Evolutionary conservation across 2,329 filamentous ascomycete genomes (phyloP), one percentile per base, ranked within the genome.

Genomic region (Cytospora paraplurivora): DNA sequence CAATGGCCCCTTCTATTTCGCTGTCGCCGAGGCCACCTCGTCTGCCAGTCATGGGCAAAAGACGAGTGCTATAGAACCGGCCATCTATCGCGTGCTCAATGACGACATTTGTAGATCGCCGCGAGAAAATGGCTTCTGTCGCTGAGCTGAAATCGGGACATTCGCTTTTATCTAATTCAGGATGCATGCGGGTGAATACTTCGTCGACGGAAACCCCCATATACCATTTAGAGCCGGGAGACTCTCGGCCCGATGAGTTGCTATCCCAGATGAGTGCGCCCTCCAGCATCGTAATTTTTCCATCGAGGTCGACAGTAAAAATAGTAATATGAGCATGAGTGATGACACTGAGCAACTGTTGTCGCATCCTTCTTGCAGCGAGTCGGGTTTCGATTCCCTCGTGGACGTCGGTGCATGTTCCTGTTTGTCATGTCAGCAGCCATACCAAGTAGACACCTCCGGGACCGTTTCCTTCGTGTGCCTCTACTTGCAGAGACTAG

Each of bases 341-440:
- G 62, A 93, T 87, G 33, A 93, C 90, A 65, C 86, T 88, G 10
- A 88, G 79, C 0, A 94, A 79, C 71, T 92, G 89, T 69, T 89
- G 85, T n/a, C 87, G 82, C 19, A 84, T 89, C 63, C 86, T 82
- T 66, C 85, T 86, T 17, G 88, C 88, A 56, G 82, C 82, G 66
- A 89, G 80, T 64, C 89, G 87, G 15, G 88, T 84, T 70, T 90
- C 82, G 3, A 93, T 88, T 51, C 87, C 81, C 66, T 93, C 89
- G 70, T 93, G 88, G 19, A 93, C 89, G 67, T 94, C 90, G 13
- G 90, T 93, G 70, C 88, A 92, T 1, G 89, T 92, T 17, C 81
- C 78, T 80, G 21, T 15, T 33, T 8, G 7, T 17, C 13, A 2
- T 17, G 13, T 61, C 27, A 61, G 59, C 17, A 7, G 19, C n/a